Conservation (phyloP, 1,139 yeast species). For the Geotrichum aggregatum region DNA sequence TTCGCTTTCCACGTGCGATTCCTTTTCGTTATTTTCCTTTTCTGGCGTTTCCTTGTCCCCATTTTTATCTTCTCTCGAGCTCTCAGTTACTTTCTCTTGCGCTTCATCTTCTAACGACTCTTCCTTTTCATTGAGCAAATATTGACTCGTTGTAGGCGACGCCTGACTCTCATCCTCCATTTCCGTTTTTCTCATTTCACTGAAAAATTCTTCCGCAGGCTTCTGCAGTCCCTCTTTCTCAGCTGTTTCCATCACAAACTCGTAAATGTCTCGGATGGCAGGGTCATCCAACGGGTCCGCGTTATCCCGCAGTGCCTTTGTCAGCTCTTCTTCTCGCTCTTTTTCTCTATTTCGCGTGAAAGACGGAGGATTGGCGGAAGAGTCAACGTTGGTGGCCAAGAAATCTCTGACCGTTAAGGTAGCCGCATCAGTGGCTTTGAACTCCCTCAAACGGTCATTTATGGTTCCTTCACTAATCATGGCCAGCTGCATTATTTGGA, state of each 20-base stretch:
- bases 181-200: constrained; percentile 9
- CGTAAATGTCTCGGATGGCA: constrained; percentile 15
- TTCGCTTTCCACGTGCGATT: neutral
- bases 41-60: constrained; percentile 3
- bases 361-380: constrained; percentile 75
- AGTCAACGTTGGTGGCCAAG: constrained; percentile 49
- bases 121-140: too few species aligned
- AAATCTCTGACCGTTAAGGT: constrained; percentile 68
- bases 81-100: too few species aligned
- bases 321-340: constrained; percentile 26
- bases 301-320: neutral
- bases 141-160: too few species aligned
- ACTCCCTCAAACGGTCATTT: constrained; percentile 84
- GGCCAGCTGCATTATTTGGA: constrained; percentile 91
- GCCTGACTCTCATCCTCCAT: constrained; percentile 11
- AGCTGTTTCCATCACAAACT: constrained; percentile 19
- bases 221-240: constrained; percentile 18
- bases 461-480: constrained; percentile 93
- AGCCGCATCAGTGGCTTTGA: constrained; percentile 73
- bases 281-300: constrained; percentile 13
- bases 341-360: constrained; percentile 42
- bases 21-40: neutral
- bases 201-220: constrained; percentile 18
- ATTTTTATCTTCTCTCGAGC: constrained; percentile 11
- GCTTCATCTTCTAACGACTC: too few species aligned